phyloP scores from a whole-genome alignment of 805 yeast genomes.

The Teunomyces cretensis region DNA sequence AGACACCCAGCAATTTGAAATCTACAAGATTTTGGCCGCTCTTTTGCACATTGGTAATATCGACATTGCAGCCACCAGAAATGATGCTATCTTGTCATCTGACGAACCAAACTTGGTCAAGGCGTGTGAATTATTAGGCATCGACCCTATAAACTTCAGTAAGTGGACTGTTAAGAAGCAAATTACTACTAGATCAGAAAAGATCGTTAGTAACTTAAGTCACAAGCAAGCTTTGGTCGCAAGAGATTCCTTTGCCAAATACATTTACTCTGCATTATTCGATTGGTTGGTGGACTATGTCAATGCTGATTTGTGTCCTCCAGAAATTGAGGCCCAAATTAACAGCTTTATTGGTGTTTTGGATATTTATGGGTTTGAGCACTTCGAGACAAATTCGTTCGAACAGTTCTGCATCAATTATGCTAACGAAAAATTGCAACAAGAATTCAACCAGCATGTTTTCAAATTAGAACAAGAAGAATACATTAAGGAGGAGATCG shows the following conservation, averaged over 20 bases:
- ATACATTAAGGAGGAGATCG: slow-evolving; percentile 85
- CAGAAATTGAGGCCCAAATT: slow-evolving; percentile 58
- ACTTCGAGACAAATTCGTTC: slow-evolving; percentile 88
- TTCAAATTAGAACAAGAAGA: slow-evolving; percentile 97
- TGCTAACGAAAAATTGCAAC: slow-evolving; percentile 95
- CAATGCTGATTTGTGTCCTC: slow-evolving; percentile 78
- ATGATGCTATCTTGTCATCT: slow-evolving; percentile 74
- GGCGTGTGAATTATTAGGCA: slow-evolving; percentile 82
- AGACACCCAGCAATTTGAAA: slow-evolving; percentile 55
- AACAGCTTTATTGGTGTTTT: slow-evolving; percentile 88
- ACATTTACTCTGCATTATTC: slow-evolving; percentile 85
- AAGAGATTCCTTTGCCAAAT: slow-evolving; percentile 95
- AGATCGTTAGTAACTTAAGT: slow-evolving; percentile 79
- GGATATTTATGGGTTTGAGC: slow-evolving; percentile 97
- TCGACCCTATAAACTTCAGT: slow-evolving; percentile 70
- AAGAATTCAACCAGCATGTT: slow-evolving; percentile 95
- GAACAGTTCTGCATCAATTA: slow-evolving; percentile 97
- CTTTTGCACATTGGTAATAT: slow-evolving; percentile 91
- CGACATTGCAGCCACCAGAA: slow-evolving; percentile 78
- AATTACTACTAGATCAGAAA: slow-evolving; percentile 88
- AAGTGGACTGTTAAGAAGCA: slow-evolving; percentile 94
- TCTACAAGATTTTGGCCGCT: slow-evolving; percentile 82
- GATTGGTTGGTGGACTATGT: slow-evolving; percentile 92
- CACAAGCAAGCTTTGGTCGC: slow-evolving; percentile 86
- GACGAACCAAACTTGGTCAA: slow-evolving; percentile 84